phyloP scores from a whole-genome alignment of 352 stramenopile species.

The Globisporangium paddicum region DNA sequence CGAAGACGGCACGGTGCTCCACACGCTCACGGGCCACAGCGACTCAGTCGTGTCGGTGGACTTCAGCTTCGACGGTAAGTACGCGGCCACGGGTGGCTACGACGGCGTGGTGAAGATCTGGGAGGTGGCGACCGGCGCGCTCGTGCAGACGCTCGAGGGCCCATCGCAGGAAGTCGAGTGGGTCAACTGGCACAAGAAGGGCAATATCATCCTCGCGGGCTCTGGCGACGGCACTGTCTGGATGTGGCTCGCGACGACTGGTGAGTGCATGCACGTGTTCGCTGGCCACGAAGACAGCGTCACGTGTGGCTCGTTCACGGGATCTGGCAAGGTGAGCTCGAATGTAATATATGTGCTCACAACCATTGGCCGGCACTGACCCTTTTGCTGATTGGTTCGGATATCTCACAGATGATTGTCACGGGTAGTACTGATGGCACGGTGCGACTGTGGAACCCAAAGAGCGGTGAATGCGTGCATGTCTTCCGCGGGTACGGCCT shows the following conservation, averaged over 20 bases:
- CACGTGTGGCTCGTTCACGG: slow-evolving; percentile 92
- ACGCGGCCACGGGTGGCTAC: slow-evolving; percentile 81
- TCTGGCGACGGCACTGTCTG: slow-evolving; percentile 88
- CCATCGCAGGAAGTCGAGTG: slow-evolving; percentile 90
- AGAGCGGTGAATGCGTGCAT: slow-evolving; percentile 91
- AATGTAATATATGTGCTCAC: background rate
- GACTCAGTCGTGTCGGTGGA: slow-evolving; percentile 82
- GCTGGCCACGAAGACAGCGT: slow-evolving; percentile 95
- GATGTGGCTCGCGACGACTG: slow-evolving; percentile 93
- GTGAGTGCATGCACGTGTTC: slow-evolving; percentile 97
- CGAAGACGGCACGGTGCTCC: slow-evolving; percentile 70
- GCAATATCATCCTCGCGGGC: slow-evolving; percentile 86
- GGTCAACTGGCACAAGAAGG: slow-evolving; percentile 89
- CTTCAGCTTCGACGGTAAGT: slow-evolving; percentile 87
- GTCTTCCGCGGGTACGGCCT: slow-evolving; percentile 55
- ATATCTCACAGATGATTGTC: slow-evolving; percentile 76
- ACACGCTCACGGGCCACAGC: slow-evolving; percentile 72
- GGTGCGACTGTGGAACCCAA: slow-evolving; percentile 95
- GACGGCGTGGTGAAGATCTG: slow-evolving; percentile 88
- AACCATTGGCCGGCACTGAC: background rate
- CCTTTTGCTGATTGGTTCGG: background rate
- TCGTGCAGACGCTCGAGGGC: slow-evolving; percentile 82
- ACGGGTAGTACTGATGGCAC: slow-evolving; percentile 93
- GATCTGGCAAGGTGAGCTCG: slow-evolving; percentile 87
- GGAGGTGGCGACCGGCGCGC: slow-evolving; percentile 74